Evolutionary conservation across 148 eudicot genomes (phyloP).

Genomic region (Rhododendron griersonianum): DNA sequence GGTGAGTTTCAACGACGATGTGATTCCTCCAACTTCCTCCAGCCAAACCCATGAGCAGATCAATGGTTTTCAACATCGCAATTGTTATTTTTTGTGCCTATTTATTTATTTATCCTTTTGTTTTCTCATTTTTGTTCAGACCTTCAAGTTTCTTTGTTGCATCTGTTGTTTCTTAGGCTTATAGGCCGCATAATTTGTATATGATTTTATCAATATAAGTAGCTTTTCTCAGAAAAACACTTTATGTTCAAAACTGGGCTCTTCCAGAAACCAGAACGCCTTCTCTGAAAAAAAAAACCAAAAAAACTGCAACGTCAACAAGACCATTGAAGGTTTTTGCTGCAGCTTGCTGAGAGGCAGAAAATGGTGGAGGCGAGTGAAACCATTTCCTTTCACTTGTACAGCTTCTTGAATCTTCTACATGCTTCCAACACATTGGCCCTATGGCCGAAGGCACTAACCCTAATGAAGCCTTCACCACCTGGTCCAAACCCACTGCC

Average conservation of each 20-base stretch:
- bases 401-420: constrained; percentile 77
- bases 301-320: not conserved
- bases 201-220: too few species aligned
- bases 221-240: too few species aligned
- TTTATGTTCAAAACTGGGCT: not conserved
- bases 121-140: not conserved
- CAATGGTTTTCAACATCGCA: not conserved
- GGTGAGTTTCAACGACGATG: too few species aligned
- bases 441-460: constrained; percentile 65
- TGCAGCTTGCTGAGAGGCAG: not conserved
- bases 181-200: too few species aligned
- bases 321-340: not conserved
- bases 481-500: constrained; percentile 77
- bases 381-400: constrained; percentile 43
- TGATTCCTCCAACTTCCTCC: too few species aligned
- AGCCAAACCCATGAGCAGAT: not conserved
- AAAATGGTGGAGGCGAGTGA: not conserved
- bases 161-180: too few species aligned
- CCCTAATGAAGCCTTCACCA: constrained; percentile 71
- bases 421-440: constrained; percentile 86
- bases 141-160: not conserved
- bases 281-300: too few species aligned
- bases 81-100: not conserved
- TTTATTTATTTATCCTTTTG: too few species aligned
- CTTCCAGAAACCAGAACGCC: too few species aligned